phyloP scores from a whole-genome alignment of 352 stramenopile genomes.

The Globisporangium rhizosaccharum region DNA sequence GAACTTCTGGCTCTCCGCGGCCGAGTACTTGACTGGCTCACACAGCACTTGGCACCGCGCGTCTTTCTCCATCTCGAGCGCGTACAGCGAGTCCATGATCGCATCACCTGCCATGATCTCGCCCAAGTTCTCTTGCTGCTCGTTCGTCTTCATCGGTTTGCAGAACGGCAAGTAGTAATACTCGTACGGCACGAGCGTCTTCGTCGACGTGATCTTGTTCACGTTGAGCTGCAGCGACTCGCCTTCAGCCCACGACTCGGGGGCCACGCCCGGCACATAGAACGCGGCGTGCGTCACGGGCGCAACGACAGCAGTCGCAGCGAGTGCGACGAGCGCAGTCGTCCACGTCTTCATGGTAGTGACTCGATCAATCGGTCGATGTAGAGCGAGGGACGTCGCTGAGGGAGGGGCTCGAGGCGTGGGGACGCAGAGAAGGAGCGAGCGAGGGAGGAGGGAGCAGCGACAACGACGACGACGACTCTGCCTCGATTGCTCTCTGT shows the following conservation, averaged over 20 bases:
- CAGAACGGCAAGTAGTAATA: constrained; percentile 98
- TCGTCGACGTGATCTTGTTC: constrained; percentile 97
- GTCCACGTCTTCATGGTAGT: constrained; percentile 11
- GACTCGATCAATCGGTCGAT: too few species aligned
- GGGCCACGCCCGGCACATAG: constrained; percentile 82
- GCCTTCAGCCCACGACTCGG: constrained; percentile 73
- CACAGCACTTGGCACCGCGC: constrained; percentile 88
- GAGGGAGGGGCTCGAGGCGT: neutral
- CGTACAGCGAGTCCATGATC: constrained; percentile 90
- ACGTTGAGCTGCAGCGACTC: constrained; percentile 92
- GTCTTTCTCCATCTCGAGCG: constrained; percentile 87
- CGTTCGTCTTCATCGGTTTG: constrained; percentile 69
- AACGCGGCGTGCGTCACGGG: constrained; percentile 47
- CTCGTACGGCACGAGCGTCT: constrained; percentile 98
- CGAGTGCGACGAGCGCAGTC: constrained; percentile 2
- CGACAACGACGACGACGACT: neutral
- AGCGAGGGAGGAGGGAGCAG: neutral
- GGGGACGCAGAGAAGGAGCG: neutral
- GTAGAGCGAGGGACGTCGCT: neutral
- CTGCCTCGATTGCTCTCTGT: too few species aligned
- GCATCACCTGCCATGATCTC: constrained; percentile 90
- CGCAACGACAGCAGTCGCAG: constrained; percentile 19
- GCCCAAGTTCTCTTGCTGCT: constrained; percentile 89
- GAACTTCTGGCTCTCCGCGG: constrained; percentile 77
- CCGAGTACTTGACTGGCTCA: constrained; percentile 79